Evolutionary conservation across 768 basidiomycete species (phyloP), one percentile per base, ranked within the genome.

Genomic region (Hypsizygus marmoreus): DNA sequence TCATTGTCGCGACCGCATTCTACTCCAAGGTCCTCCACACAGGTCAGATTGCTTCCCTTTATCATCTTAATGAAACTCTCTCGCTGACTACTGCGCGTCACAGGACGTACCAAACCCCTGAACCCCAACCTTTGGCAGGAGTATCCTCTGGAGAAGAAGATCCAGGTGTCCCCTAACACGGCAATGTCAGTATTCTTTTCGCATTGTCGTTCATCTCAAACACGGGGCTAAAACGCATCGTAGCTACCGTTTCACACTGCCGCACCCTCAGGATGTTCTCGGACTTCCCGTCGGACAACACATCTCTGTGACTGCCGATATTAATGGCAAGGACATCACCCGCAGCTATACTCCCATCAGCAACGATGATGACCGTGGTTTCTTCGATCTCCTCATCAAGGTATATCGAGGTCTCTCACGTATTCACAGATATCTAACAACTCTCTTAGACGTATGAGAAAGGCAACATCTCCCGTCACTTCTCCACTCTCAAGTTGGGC

Each of bases 331-430:
- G 74, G 78, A 86, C 31, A 73, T 99, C 60, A 79, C 82, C 58
- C 84, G 97, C 49, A 91, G 85, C 68, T 99, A 99, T 73, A 99
- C 97, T 14, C 97, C 97, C 43, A 92, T 94, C 17, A 91, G 86
- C 63, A 86, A 87, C 58, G 91, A 98, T 62, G 91, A 95, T 46
- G 88, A 97, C 72, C 79, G 76, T 39, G 97, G 97, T 38, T 81
- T 88, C 71, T 98, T 99, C 65, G 95, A 97, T 68, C 83, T 99
- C 48, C 80, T 99, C 58, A 88, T 99, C 75, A 99, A 99, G 86
- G 94, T 91, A 60, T 46, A 60, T 50, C 16, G 19, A 13, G n/a
- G n/a, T 88, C 71, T 98, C 98, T 66, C 95, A 97, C 68, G 82
- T 99, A 47, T 80, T 99, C 58, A 88, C 98, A 75, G 98, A 99